phyloP scores from a whole-genome alignment of 176 grass and related monocot genomes.

The Oryza australiensis region DNA sequence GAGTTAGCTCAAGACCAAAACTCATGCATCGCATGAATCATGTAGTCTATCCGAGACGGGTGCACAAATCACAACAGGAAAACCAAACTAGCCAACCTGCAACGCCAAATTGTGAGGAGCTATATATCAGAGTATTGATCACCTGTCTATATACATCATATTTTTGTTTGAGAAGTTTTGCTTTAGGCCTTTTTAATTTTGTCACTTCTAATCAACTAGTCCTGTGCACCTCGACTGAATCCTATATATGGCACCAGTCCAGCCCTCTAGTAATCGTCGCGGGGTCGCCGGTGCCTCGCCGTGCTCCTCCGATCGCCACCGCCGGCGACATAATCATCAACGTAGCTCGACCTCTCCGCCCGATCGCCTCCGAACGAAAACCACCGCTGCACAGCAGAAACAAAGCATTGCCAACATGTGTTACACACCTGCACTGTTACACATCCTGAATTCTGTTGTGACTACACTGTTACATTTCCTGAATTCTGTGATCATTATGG shows the following conservation, averaged over 20 bases:
- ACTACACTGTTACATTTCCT: too few relatives aligned
- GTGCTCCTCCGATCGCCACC: slow-evolving; percentile 21
- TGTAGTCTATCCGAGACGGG: too few relatives aligned
- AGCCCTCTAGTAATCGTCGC: slow-evolving; percentile 29
- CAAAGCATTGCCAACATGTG: neutral
- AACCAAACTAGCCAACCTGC: too few relatives aligned
- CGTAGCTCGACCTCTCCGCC: slow-evolving; percentile 30
- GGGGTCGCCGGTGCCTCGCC: slow-evolving; percentile 42
- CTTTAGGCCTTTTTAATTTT: neutral
- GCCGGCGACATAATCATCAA: slow-evolving; percentile 22
- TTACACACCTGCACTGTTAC: neutral
- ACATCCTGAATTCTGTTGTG: neutral
- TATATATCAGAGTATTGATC: neutral
- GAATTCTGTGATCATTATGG: neutral
- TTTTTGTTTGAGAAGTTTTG: neutral
- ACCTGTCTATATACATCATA: neutral
- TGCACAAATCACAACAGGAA: too few relatives aligned
- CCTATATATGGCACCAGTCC: neutral
- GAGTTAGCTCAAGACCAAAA: too few relatives aligned
- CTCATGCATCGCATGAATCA: too few relatives aligned
- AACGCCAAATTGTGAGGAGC: neutral
- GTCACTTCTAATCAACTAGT: neutral
- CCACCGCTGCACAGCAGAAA: slow-evolving; percentile 35
- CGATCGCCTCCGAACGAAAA: slow-evolving; percentile 47
- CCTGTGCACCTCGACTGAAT: slow-evolving; percentile 16